These are phyloP conservation scores for Candida gorgasii DNA, from an alignment of 805 yeast genomes.

Conservation along the genomic window DNA sequence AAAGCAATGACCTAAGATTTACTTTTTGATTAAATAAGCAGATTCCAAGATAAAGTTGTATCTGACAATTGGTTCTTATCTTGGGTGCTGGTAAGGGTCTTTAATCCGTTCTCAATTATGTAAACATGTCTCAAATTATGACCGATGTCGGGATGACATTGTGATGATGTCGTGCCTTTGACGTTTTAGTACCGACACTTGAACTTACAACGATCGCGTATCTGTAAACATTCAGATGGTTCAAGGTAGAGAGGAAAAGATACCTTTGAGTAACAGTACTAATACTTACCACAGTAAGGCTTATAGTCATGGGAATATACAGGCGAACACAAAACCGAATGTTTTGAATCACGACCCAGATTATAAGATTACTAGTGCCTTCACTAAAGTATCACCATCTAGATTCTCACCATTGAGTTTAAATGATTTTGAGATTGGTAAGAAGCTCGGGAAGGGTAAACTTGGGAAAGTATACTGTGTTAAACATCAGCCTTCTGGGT, in stretches of 20 bases:
- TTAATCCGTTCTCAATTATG: too few relatives aligned
- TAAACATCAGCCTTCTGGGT: slow-evolving; percentile 70
- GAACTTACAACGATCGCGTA: background rate
- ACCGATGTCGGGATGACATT: too few relatives aligned
- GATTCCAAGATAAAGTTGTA: background rate
- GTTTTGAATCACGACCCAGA: too few relatives aligned
- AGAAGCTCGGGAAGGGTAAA: slow-evolving; percentile 87
- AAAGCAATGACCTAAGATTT: background rate
- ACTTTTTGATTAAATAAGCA: background rate
- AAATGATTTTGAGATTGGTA: slow-evolving; percentile 82
- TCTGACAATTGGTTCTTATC: background rate
- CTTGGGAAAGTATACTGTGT: slow-evolving; percentile 93
- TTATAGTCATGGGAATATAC: background rate
- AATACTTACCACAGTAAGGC: background rate
- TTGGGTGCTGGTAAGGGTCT: too few relatives aligned
- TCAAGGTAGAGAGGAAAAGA: background rate
- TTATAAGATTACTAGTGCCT: too few relatives aligned
- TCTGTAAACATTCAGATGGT: slow-evolving; percentile 4
- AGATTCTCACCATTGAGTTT: slow-evolving; percentile 20
- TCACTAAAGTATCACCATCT: slow-evolving; percentile 2
- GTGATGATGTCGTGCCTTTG: too few relatives aligned
- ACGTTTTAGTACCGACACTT: too few relatives aligned
- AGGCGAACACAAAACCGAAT: background rate
- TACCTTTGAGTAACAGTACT: slow-evolving; percentile 2
- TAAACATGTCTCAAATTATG: too few relatives aligned